A percentile compares a stretch with the other conserved stretches of the same genome.
Conservation (phyloP, 2,329 filamentous ascomycete species). For the Pseudocercospora pini-densiflorae region DNA sequence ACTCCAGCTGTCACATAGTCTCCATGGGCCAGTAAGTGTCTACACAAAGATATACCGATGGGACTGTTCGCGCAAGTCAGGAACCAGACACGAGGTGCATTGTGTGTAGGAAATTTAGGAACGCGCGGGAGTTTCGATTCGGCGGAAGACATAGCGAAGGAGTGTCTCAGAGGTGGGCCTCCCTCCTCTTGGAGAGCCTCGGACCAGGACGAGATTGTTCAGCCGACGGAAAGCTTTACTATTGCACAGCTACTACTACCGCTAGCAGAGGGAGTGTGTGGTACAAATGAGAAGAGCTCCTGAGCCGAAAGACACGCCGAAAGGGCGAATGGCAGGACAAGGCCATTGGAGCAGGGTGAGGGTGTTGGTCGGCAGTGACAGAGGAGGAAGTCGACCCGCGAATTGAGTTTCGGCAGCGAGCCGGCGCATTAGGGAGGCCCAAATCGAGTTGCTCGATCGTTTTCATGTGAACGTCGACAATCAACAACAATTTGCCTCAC, state of each 20-base stretch:
- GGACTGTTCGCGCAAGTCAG: constrained; percentile 86
- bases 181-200: not conserved
- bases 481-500: not conserved
- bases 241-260: not conserved
- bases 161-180: not conserved
- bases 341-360: not conserved
- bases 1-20: constrained; percentile 89
- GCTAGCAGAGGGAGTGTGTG: not conserved
- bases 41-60: constrained; percentile 79
- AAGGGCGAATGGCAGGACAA: not conserved
- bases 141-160: constrained; percentile 28
- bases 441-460: not conserved
- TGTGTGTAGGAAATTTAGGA: constrained; percentile 63
- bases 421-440: too few species aligned
- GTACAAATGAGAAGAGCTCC: not conserved
- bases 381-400: not conserved
- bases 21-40: constrained; percentile 83
- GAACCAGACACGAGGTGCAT: constrained; percentile 85
- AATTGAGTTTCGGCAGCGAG: not conserved
- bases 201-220: not conserved
- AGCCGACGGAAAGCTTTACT: not conserved
- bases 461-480: constrained; percentile 3
- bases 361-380: not conserved
- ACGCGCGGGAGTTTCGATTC: constrained; percentile 40
- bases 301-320: not conserved